Evolutionary conservation across 768 basidiomycete genomes (phyloP), one percentile per base, ranked within the genome.

Genomic region (Clitopilus hobsonii): DNA sequence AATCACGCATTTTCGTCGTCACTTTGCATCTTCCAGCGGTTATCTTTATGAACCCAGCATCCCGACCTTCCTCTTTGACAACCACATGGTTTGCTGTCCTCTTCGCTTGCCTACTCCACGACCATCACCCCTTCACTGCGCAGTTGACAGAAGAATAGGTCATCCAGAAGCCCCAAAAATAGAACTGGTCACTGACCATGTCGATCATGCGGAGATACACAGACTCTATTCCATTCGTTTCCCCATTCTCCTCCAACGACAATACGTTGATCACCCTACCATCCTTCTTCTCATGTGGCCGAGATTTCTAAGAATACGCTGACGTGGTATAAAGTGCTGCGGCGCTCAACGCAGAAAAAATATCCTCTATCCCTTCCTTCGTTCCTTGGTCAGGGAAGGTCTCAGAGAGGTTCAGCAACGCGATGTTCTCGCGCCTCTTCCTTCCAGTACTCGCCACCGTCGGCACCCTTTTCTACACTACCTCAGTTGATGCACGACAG

Each of bases 401-500:
- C 32, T 14, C 32, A 4, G 32, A 36, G 13, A 4, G 32, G 13
- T 36, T 10, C 13, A 36, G 4, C 32, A 36, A 3, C 32, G 29
- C 24, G 50, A 61, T 61, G 63, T 56, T 63, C 49, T 50, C 52
- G 22, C 48, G 52, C 29, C 41, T 59, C 49, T 56, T 56, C 32
- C 53, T 66, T 27, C 49, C 58, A 29, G 29, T 67, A 18, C 32
- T 66, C 24, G 58, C 62, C 13, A 41, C 59, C 29, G 54, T 62
- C 36, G 49, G 59, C 27, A 29, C 55, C 10, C 51, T 63, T 22
- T 54, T 58, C n/a, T n/a, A n/a, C 41, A 25, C 63, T 20, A 52
- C 63, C 10, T 55, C 54, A 7, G 60, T 59, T 10, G 62, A 67
- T 25, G 72, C 65, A 22, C 65, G 69, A 3, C 65, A 71, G 26